Conservation (phyloP, 2,329 filamentous ascomycete genomes). For the Clonostachys rosea region DNA sequence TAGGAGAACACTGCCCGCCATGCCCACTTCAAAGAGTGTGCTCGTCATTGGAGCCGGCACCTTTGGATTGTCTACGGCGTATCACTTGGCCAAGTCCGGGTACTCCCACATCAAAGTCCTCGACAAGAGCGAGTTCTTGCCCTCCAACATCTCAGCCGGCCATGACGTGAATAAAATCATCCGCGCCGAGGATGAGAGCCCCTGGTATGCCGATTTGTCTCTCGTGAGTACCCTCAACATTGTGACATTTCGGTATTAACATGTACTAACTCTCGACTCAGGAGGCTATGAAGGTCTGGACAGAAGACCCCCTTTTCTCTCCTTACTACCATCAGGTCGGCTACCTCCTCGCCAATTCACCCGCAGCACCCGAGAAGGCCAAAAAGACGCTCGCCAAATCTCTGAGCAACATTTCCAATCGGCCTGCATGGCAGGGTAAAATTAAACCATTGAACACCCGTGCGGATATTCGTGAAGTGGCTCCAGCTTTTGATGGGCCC, state of each 20-base stretch:
- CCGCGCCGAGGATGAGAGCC: slow-evolving; percentile 51
- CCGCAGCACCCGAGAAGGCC: slow-evolving; percentile 38
- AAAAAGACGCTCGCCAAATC: slow-evolving; percentile 32
- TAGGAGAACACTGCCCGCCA: background rate
- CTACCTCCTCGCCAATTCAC: slow-evolving; percentile 39
- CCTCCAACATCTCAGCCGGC: slow-evolving; percentile 35
- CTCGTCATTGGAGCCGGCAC: slow-evolving; percentile 39
- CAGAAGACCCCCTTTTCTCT: slow-evolving; percentile 38
- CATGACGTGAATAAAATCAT: slow-evolving; percentile 59
- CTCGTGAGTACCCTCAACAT: slow-evolving; percentile 24
- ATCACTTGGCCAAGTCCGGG: slow-evolving; percentile 35
- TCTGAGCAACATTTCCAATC: slow-evolving; percentile 19
- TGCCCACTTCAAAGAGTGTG: slow-evolving; percentile 8
- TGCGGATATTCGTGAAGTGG: slow-evolving; percentile 23
- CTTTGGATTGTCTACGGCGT: slow-evolving; percentile 44
- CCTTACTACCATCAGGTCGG: slow-evolving; percentile 38
- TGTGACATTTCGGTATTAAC: background rate
- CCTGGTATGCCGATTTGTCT: slow-evolving; percentile 48
- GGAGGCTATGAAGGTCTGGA: slow-evolving; percentile 45
- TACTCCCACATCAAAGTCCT: slow-evolving; percentile 41
- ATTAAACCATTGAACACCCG: slow-evolving; percentile 29
- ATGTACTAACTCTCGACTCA: background rate
- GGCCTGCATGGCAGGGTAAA: slow-evolving; percentile 30
- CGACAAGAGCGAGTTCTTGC: slow-evolving; percentile 19
- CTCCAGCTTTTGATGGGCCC: slow-evolving; percentile 40